Percentiles rank a stretch among this genome's conserved stretches.
These are phyloP conservation scores for Coemansia sp. DNA, from an alignment of 192 early-diverging fungal genomes.

Conservation along the genomic window DNA sequence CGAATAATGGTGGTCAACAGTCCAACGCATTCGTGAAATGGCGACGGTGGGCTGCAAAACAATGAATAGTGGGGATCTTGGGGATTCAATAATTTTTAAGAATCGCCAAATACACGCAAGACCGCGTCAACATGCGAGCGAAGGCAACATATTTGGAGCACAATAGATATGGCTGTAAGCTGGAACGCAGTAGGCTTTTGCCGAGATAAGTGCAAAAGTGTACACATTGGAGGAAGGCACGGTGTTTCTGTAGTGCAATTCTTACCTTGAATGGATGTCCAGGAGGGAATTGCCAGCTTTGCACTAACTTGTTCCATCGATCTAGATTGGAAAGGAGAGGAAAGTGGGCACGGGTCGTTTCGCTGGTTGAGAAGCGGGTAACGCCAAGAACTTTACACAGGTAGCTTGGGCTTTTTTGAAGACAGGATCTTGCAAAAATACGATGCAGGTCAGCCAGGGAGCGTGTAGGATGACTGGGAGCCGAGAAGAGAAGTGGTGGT, in stretches of 20 bases:
- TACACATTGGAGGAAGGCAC: background rate
- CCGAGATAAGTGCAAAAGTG: too few species aligned
- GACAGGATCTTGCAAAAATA: background rate
- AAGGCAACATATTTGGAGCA: background rate
- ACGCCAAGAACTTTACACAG: background rate
- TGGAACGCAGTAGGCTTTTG: background rate
- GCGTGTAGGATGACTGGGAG: background rate
- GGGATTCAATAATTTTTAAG: background rate
- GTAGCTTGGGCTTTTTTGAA: background rate
- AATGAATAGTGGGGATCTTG: background rate
- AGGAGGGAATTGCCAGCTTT: background rate
- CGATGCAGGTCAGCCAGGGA: background rate
- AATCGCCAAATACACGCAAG: constrained; percentile 4
- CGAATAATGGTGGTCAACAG: background rate
- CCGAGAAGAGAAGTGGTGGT: background rate
- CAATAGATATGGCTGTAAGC: background rate
- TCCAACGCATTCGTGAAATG: constrained; percentile 2
- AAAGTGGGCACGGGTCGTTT: background rate
- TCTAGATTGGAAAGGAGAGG: background rate
- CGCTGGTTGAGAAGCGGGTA: background rate
- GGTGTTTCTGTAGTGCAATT: background rate
- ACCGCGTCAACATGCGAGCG: background rate
- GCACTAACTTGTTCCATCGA: constrained; percentile 6
- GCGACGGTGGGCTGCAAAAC: background rate
- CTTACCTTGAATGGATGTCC: constrained; percentile 2